A percentile compares a stretch with the other conserved stretches of the same genome.
phyloP scores from a whole-genome alignment of 768 basidiomycete species.

The Suillus subluteus region DNA sequence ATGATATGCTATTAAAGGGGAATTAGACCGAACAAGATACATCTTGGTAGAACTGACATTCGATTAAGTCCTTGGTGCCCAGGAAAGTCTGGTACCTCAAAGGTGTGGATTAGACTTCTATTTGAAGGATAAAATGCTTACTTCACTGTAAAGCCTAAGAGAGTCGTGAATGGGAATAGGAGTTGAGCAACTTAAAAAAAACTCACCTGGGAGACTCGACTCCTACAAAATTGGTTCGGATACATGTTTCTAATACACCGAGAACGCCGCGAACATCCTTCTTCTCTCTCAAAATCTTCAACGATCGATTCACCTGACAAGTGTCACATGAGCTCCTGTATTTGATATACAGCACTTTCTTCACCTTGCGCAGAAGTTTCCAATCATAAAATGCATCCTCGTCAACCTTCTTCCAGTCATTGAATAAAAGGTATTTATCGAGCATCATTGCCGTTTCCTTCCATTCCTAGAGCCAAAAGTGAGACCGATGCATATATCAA shows the following conservation, averaged over 20 bases:
- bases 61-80: constrained; percentile 89
- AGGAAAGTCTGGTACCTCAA: constrained; percentile 71
- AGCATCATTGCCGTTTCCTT: constrained; percentile 75
- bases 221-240: constrained; percentile 92
- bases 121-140: constrained; percentile 24
- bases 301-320: constrained; percentile 72
- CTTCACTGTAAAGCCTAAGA: constrained; percentile 88
- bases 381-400: constrained; percentile 94
- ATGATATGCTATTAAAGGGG: constrained; percentile 66
- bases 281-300: constrained; percentile 69
- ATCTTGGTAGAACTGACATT: constrained; percentile 52
- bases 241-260: constrained; percentile 89
- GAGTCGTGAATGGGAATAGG: constrained; percentile 9
- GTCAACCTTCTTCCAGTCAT: constrained; percentile 88
- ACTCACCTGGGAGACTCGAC: constrained; percentile 79
- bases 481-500: background rate
- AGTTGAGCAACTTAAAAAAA: background rate
- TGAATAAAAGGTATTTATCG: constrained; percentile 82
- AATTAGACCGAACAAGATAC: constrained; percentile 7
- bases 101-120: constrained; percentile 18
- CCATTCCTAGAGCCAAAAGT: constrained; percentile 67
- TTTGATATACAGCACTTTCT: background rate
- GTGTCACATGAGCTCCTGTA: background rate
- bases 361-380: constrained; percentile 78
- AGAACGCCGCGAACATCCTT: constrained; percentile 86